Conservation (phyloP, 306 rosid species). For the Quercus gilva region DNA sequence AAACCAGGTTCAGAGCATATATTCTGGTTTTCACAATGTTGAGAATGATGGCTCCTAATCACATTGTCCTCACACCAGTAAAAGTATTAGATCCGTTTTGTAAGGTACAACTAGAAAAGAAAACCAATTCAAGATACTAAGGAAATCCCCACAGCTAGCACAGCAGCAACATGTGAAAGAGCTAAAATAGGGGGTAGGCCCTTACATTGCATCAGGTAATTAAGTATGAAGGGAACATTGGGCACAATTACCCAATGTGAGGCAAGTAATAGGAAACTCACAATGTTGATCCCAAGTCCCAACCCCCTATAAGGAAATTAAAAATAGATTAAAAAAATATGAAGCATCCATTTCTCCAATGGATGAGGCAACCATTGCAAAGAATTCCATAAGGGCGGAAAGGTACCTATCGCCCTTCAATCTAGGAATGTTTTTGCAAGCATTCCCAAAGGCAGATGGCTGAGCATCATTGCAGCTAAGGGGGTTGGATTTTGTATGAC, state of each 20-base stretch:
- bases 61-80: background rate
- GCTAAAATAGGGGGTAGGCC: background rate
- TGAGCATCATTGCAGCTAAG: background rate
- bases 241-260: background rate
- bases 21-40: background rate
- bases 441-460: background rate
- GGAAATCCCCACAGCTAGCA: background rate
- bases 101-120: background rate
- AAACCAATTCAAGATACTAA: background rate
- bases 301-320: background rate
- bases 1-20: background rate
- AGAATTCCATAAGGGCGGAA: background rate
- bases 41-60: background rate
- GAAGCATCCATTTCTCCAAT: background rate
- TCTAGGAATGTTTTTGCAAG: background rate
- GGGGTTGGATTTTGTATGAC: constrained; percentile 17
- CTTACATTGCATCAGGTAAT: background rate
- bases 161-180: background rate
- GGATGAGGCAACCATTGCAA: background rate
- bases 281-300: background rate
- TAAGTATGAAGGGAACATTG: background rate
- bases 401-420: background rate
- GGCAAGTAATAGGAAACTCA: background rate
- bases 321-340: background rate
- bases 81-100: background rate